Conservation (phyloP, 441 rosid species). For the Syzygium malaccense region DNA sequence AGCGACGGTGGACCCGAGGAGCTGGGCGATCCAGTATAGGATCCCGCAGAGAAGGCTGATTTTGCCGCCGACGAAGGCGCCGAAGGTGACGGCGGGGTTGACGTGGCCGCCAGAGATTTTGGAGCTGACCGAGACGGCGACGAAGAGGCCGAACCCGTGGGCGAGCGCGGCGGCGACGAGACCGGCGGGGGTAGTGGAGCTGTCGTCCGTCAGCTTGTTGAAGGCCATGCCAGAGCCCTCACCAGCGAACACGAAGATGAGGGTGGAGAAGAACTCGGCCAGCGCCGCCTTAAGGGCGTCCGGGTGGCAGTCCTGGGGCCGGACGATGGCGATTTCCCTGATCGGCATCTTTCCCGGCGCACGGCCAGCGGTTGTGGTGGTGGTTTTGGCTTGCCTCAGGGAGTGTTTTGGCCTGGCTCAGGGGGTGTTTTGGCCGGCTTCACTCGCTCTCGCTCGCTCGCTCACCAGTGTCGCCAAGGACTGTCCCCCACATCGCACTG, state of each 20-base stretch:
- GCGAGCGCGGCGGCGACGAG: constrained; percentile 14
- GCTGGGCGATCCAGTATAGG: constrained; percentile 19
- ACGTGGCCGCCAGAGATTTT: constrained; percentile 17
- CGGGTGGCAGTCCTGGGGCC: constrained; percentile 12
- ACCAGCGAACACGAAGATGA: constrained; percentile 14
- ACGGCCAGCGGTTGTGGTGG: not conserved
- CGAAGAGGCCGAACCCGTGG: constrained; percentile 17
- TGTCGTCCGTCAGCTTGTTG: constrained; percentile 14
- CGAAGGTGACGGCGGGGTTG: constrained; percentile 17
- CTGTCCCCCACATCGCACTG: not conserved
- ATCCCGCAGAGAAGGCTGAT: constrained; percentile 12
- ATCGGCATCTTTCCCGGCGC: not conserved
- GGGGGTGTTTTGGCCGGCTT: not conserved
- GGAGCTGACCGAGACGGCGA: constrained; percentile 8
- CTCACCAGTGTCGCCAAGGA: not conserved
- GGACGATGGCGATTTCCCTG: constrained; percentile 7
- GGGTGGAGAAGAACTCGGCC: constrained; percentile 16
- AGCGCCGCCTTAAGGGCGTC: constrained; percentile 14
- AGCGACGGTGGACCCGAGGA: constrained; percentile 19
- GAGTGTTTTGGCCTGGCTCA: not conserved
- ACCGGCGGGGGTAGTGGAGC: constrained; percentile 14
- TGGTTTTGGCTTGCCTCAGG: not conserved
- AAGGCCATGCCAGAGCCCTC: constrained; percentile 19
- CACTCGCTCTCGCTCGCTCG: not conserved
- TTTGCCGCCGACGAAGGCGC: constrained; percentile 7